Conservation (phyloP, 305 asterid species). For the Solanum hybrid region DNA sequence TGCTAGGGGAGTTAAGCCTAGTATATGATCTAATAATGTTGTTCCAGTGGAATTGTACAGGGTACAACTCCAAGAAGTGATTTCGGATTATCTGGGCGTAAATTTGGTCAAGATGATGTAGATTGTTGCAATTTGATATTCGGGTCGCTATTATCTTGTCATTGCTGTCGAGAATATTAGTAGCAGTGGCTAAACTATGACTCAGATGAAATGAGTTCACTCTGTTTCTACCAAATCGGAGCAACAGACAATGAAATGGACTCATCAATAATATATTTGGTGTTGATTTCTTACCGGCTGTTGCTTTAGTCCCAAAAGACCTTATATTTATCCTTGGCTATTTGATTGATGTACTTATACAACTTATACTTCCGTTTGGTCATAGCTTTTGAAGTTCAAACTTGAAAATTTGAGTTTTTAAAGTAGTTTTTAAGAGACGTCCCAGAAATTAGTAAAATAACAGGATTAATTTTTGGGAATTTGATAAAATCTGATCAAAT, state of each 20-base stretch:
- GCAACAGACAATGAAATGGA: neutral
- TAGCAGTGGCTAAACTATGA: neutral
- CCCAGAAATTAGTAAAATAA: neutral
- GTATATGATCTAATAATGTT: slow-evolving; percentile 57
- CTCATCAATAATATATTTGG: neutral
- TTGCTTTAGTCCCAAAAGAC: neutral
- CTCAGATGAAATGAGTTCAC: neutral
- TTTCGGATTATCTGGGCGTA: slow-evolving; percentile 42
- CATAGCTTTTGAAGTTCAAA: neutral
- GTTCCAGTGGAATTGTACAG: slow-evolving; percentile 61
- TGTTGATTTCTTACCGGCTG: neutral
- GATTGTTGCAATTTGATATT: slow-evolving; percentile 38
- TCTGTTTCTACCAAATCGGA: neutral
- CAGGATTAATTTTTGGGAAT: neutral
- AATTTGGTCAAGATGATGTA: slow-evolving; percentile 44
- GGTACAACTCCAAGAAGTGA: slow-evolving; percentile 36
- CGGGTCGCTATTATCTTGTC: slow-evolving; percentile 33
- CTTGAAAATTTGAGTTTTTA: neutral
- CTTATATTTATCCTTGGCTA: neutral
- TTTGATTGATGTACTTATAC: neutral
- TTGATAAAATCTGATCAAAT: neutral
- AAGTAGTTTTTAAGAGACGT: neutral
- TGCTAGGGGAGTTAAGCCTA: slow-evolving; percentile 42
- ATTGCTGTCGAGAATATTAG: neutral
- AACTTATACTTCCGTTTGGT: neutral